Base-by-base conservation (phyloP, 2,329 filamentous ascomycete species). In the Dactylella cylindrospora region DNA sequence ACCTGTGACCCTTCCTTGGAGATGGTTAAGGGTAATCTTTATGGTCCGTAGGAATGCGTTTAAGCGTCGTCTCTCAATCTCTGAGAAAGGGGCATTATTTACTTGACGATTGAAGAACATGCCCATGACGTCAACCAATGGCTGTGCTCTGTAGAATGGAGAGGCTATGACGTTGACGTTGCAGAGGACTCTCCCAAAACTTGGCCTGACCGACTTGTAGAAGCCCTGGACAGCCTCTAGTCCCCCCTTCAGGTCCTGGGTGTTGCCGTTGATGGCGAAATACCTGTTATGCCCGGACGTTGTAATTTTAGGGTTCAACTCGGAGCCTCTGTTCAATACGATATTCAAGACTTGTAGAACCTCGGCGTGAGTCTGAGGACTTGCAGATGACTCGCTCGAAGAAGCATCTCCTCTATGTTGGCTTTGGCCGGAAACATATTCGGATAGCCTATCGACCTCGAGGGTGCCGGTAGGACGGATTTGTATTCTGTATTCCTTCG, bases 111-210 rank as follows among this genome's bases (percentile, higher is more conserved):
- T 35, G 9, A 70, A 68, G 36, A 72, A 72, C 20, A 70, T 68
- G 0, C 46, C 28, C 8, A 79, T 74, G 0, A 78, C 52, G 0
- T 66, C 26, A 2, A 44, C 50, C 15, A 83, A 70, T 2, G 72
- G 70, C 0, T 74, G 75, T 2, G 75, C 68, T 65, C 79, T 74
- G 70, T 82, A 82, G 67, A 82, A 84, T 0, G 81, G 80, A 1
- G 76, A 75, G 36, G 79, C 78, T 6, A 80, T 80, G 15, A 84
- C 80, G 51, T 85, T 83, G 4, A 85, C 73, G 52, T 86, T 85
- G 13, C 85, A 71, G 0, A 85, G 68, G 2, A 85, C 72, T 2
- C 81, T 76, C 29, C 76, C 77, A 10, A 80, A 79, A 3, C 80
- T 78, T 1, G 80, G 77, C 4, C 83, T 79, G 23, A 83, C 78